A percentile compares a stretch with the other conserved stretches of the same genome.
These are phyloP conservation scores for Fusarium sacchari DNA, from an alignment of 2,329 filamentous ascomycete species.

Conservation along the genomic window DNA sequence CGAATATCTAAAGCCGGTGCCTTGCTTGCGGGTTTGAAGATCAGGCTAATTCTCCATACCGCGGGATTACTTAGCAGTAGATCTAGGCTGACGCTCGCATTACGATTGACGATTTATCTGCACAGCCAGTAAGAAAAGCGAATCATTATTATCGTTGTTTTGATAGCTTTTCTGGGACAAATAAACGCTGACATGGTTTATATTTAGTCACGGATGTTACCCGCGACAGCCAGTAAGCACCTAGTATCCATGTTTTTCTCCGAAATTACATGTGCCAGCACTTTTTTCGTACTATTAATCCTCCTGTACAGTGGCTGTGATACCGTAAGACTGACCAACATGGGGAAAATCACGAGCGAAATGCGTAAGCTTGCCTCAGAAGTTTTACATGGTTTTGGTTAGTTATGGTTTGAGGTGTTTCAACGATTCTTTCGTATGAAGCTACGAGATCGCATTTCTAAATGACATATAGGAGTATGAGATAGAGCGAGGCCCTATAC, in stretches of 20 bases:
- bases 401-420: fast-evolving
- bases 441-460: fast-evolving
- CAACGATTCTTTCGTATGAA: fast-evolving
- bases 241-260: not conserved
- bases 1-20: not conserved
- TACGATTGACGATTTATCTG: not conserved
- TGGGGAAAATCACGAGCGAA: not conserved
- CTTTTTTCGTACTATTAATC: too few relatives aligned
- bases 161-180: not conserved
- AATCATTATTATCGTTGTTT: not conserved
- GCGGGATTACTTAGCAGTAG: not conserved
- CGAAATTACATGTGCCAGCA: not conserved
- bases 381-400: not conserved
- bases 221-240: fast-evolving
- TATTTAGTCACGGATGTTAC: not conserved
- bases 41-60: not conserved
- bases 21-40: too few relatives aligned
- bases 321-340: not conserved
- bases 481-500: fast-evolving
- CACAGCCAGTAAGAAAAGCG: not conserved
- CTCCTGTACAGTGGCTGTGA: fast-evolving
- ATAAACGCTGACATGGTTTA: too few relatives aligned
- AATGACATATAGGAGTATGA: not conserved
- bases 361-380: not conserved
- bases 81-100: not conserved